Evolutionary conservation across 495 filamentous ascomycete genomes (phyloP), one percentile per base, ranked within the genome.

Genomic region (Aspergillus taichungensis): DNA sequence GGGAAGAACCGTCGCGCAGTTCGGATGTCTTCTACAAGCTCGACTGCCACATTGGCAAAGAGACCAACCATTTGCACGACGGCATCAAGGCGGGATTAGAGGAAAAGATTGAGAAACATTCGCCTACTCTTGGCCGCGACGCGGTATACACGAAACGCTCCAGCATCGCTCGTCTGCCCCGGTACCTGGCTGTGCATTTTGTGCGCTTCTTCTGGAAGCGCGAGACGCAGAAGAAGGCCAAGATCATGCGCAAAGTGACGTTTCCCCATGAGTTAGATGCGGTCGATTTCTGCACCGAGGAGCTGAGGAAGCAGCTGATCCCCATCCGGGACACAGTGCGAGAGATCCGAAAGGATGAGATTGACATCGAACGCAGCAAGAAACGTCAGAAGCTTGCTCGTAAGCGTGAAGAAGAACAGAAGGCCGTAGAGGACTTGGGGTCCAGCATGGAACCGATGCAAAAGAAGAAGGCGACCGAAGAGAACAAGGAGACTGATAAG

Each of bases 161-260:
- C 28, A 80, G 82, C 49, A 90, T 98, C 51, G 75, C 88, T 14
- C 84, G 91, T 7, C 63, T 97, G 46, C 92, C 92, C 9, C 95
- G 94, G 59, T 95, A 98, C 50, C 74, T 98, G 28, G 91, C 92
- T 10, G 89, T 97, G 5, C 92, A 98, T 60, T 95, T 98, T 59
- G 86, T 98, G 48, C 88, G 92, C 48, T 98, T 98, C 69, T 95
- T 87, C 72, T 98, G 94, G 94, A 90, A 94, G 61, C 77, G 83
- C 13, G 86, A 90, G 46, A 86, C 85, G 6, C 81, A 91, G 60
- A 97, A 97, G 75, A 98, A 98, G 71, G 88, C 90, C 43, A 98
- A 98, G 77, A 98, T 98, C 57, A 89, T 98, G 89, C 85, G 89
- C 53, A 98, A 96, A 64, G 92, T 98, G 36, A 88, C 87, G 0